phyloP scores from a whole-genome alignment of 108 stramenopile genomes.

The Schizochytrium sp. region DNA sequence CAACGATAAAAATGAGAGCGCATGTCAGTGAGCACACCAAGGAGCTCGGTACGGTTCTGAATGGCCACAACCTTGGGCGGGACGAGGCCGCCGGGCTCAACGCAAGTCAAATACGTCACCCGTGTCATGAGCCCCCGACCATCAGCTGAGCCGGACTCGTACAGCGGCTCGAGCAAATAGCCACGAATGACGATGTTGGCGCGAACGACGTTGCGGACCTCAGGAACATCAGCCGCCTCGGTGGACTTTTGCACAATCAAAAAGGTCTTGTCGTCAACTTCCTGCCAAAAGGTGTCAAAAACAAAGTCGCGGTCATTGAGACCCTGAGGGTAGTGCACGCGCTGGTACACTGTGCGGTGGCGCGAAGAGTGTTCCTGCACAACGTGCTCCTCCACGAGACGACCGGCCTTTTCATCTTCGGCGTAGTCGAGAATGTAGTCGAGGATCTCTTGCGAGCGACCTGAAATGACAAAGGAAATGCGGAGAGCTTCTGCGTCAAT shows the following conservation, averaged over 20 bases:
- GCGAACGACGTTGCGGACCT: not conserved
- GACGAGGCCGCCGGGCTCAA: not conserved
- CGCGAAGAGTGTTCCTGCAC: not conserved
- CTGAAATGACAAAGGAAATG: slow-evolving; percentile 1
- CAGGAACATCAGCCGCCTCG: not conserved
- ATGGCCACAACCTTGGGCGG: not conserved
- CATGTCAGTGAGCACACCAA: not conserved
- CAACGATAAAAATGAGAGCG: not conserved
- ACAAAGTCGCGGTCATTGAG: not conserved
- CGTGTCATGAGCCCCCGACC: not conserved
- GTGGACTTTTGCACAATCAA: not conserved
- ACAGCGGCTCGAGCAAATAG: not conserved
- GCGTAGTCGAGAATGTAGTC: not conserved
- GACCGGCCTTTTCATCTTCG: not conserved
- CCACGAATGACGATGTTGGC: slow-evolving; percentile 9
- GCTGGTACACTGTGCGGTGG: not conserved
- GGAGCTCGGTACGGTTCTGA: not conserved
- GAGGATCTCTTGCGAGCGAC: not conserved
- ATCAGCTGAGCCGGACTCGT: not conserved
- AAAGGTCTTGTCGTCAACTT: not conserved
- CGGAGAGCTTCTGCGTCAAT: not conserved
- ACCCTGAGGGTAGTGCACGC: not conserved
- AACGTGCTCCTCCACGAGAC: not conserved
- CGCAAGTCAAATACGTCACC: not conserved
- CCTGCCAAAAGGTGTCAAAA: not conserved